Base-by-base conservation (phyloP, 495 filamentous ascomycete genomes). In the Hypoxylon subgilvum region DNA sequence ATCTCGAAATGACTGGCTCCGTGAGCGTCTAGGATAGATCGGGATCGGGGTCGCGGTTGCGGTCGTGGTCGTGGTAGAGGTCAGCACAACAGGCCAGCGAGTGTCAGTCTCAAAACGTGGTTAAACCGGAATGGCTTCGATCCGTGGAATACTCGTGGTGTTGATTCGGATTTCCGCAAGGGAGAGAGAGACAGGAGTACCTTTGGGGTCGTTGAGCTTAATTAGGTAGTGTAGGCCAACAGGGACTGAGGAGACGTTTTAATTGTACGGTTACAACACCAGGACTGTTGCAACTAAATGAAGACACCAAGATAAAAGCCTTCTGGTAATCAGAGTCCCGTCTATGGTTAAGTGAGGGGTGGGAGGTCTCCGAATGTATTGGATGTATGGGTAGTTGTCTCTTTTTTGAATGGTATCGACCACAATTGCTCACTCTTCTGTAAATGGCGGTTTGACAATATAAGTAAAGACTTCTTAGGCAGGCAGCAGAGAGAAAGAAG, bases 51-150 rank as follows among this genome's bases (percentile, higher is more conserved):
- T n/a, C n/a, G n/a, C n/a, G n/a, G n/a, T n/a, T n/a, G n/a, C n/a
- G n/a, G n/a, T n/a, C n/a, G n/a, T n/a, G n/a, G n/a, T n/a, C n/a
- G n/a, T n/a, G n/a, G n/a, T n/a, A 42, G 55, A 63, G 44, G 55
- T 54, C 38, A 52, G 52, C 63, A 66, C 58, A 56, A 43, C 62
- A 52, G 42, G 44, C 52, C 49, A 67, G 53, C 56, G 54, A 61
- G 41, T 45, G 59, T 52, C 57, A 57, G 40, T 40, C 35, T 50
- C 40, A 48, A n/a, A n/a, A 59, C 27, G 53, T 60, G 57, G 49
- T 57, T 61, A 51, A 63, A 63, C 38, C 9, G 36, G 57, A 54
- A 56, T 13, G 36, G 35, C 4, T 46, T 56, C 34, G 18, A 59
- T 57, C 51, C 41, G 57, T 58, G 22, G 30, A 50, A 19, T 51